phyloP scores from a whole-genome alignment of 1,284 basidiomycete species.

The Pisolithus thermaeus region DNA sequence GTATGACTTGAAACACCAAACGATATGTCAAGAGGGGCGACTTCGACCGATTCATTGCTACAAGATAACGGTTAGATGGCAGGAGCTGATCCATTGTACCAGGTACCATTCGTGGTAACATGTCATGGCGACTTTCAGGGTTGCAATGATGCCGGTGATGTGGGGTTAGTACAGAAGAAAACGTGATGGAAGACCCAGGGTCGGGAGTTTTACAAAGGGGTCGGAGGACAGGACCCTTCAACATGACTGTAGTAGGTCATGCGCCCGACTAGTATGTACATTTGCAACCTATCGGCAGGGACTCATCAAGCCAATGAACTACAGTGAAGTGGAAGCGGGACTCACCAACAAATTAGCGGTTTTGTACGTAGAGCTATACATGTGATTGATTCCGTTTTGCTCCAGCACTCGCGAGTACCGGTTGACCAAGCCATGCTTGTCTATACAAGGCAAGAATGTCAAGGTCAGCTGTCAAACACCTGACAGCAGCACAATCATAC shows the following conservation, averaged over 20 bases:
- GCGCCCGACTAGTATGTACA: slow-evolving; percentile 22
- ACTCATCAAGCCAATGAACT: background rate
- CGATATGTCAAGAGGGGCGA: background rate
- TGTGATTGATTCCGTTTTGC: slow-evolving; percentile 70
- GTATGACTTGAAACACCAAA: no score
- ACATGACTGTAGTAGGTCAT: slow-evolving; percentile 27
- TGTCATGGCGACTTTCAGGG: background rate
- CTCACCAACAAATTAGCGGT: slow-evolving; percentile 74
- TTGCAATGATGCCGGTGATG: background rate
- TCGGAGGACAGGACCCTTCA: background rate
- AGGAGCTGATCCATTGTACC: no score
- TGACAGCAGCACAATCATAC: slow-evolving; percentile 14
- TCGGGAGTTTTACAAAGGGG: background rate
- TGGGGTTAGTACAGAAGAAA: background rate
- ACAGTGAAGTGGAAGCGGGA: slow-evolving; percentile 2
- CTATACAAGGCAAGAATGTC: slow-evolving; percentile 28
- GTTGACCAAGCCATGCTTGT: slow-evolving; percentile 72
- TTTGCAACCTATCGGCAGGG: slow-evolving; percentile 22
- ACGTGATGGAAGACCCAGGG: no score
- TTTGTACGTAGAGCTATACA: slow-evolving; percentile 81
- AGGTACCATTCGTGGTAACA: background rate
- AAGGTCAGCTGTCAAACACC: slow-evolving; percentile 2
- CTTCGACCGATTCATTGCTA: slow-evolving; percentile 59
- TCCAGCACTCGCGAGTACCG: slow-evolving; percentile 70
- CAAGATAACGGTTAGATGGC: slow-evolving; percentile 42